Evolutionary conservation across 495 filamentous ascomycete genomes (phyloP), one percentile per base, ranked within the genome.

Genomic region (Talaromyces liani): DNA sequence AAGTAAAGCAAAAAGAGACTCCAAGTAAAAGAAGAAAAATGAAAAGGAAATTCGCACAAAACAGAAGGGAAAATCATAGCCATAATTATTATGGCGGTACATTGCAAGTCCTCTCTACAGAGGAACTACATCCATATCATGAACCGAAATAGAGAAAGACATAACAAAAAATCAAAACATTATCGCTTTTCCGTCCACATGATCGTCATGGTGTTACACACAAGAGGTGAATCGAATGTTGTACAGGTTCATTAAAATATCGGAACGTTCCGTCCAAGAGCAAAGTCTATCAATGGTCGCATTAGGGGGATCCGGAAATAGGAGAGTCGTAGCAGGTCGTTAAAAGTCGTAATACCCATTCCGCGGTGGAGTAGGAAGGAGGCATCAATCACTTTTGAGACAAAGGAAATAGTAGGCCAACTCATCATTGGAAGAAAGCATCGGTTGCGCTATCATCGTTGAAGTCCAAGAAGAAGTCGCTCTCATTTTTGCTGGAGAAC

Each of bases 401-500:
- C n/a, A 49, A 49, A 49, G 45, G n/a, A 49, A 49, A 34, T 58
- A 34, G 25, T 51, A n/a, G 56, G 33, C 31, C 55, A 45, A 25
- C 22, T 45, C 51, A 18, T 51, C 22, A 62, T 62, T 49, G 29
- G 61, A 56, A 61, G 53, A 67, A 57, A 16, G 49, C 5, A 41
- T 62, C 54, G 51, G 24, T 58, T 49, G 56, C 58, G 51, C 70
- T 71, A 18, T 72, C 72, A 12, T 75, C 71, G 55, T 71, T 70
- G 57, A 75, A 75, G 60, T 75, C 71, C 27, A 75, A 71, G 58
- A 78, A 76, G 55, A 77, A 68, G 39, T 80, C 73, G 29, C 73
- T 77, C 33, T 74, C 69, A 34, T 76, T 68, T 69, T 80, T 80
- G 8, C 69, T 70, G 7, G 68, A 69, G 60, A 77, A 79, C 10